Base-by-base conservation (phyloP, 306 rosid species). In the Cyamopsis tetragonoloba region DNA sequence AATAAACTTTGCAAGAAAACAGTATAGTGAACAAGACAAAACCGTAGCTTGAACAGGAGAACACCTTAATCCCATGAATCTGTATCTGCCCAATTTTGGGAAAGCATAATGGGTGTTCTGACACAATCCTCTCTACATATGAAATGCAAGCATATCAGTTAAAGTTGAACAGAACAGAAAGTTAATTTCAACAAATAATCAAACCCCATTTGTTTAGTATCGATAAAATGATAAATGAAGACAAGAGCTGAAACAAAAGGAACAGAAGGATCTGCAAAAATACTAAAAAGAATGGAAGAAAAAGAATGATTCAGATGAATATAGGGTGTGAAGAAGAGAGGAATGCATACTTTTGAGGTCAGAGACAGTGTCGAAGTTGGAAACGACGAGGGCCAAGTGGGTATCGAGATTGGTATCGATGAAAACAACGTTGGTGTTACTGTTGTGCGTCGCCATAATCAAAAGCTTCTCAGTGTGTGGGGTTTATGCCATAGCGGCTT, bases 271-370 rank as follows among this genome's bases (percentile, higher is more conserved):
- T 48, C 13, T 3, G 14, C 55, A 20, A 19, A 10, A 48, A 48
- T n/a, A n/a, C 7, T 10, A 20, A 3, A 46, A 13, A n/a, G 20
- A n/a, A n/a, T 6, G 23, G 48, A 41, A 30, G 12, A 26, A 9
- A 62, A 11, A 50, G 42, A 3, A 8, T 24, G n/a, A n/a, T n/a
- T n/a, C n/a, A n/a, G n/a, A n/a, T n/a, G n/a, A n/a, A n/a, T n/a
- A n/a, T n/a, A n/a, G n/a, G n/a, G n/a, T n/a, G n/a, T n/a, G n/a
- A n/a, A n/a, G n/a, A n/a, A n/a, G n/a, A n/a, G n/a, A n/a, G n/a
- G n/a, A n/a, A n/a, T n/a, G n/a, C n/a, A n/a, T 79, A 92, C 96
- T 57, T 86, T 89, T 89, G 81, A 92, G 78, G 44, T 77, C 81
- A 17, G 73, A 81, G 70, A 87, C 84, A 17, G 91, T 81, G 50